These are phyloP conservation scores for Zoysia matrella DNA, from an alignment of 202 grass and related monocot genomes.

Conservation along the genomic window DNA sequence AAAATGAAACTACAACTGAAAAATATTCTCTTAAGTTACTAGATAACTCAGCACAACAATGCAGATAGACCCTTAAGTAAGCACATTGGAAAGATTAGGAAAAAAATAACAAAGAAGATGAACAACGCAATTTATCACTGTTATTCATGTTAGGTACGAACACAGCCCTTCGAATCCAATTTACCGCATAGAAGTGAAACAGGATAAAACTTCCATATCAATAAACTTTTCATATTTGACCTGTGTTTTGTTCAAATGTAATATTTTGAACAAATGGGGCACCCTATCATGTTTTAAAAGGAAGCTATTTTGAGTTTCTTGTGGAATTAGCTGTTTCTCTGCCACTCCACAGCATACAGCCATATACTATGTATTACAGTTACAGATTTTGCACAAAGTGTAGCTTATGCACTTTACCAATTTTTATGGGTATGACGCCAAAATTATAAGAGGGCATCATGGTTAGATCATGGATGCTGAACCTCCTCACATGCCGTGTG, in stretches of 20 bases:
- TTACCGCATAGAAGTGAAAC: neutral
- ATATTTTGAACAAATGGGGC: conserved; percentile 11
- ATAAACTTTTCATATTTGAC: neutral
- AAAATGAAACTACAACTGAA: neutral
- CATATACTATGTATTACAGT: no score
- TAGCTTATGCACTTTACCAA: neutral
- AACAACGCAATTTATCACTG: neutral
- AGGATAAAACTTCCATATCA: neutral
- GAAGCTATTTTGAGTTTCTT: neutral
- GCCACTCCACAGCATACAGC: neutral
- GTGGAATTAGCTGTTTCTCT: conserved; percentile 6
- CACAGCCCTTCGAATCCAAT: neutral
- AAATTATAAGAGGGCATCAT: neutral
- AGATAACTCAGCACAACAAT: neutral
- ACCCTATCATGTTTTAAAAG: neutral
- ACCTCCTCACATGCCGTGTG: neutral
- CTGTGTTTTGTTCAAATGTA: neutral
- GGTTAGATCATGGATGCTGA: neutral
- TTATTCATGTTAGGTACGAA: neutral
- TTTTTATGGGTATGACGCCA: neutral
- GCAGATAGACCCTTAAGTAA: neutral
- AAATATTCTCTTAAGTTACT: neutral
- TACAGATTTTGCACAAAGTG: neutral
- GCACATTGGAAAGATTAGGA: neutral
- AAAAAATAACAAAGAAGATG: neutral